Base-by-base conservation (phyloP, 169 alveolate species). In the Cryptosporidium ubiquitum region DNA sequence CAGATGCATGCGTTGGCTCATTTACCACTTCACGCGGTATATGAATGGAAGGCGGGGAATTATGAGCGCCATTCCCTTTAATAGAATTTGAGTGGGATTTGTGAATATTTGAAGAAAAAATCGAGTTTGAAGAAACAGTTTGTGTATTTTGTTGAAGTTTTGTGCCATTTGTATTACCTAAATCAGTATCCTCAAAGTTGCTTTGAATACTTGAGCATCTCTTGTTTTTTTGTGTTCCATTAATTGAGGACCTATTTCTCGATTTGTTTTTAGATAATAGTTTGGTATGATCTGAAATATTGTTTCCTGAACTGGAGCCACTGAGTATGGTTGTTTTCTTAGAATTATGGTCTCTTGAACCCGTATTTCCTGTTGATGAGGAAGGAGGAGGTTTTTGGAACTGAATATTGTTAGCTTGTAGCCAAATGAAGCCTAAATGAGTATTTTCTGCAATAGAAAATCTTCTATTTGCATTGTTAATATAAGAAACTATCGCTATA, bases 1-100 rank as follows among this genome's bases (percentile, higher is more conserved):
- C 89, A 0, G 70, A 44, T 47, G 89, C 89, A 37, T 64, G 42
- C 10, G 89, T 79, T 40, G 89, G 89, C 26, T 79, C 89, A 37
- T 23, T 61, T 33, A 47, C 4, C 20, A 79, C 89, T 40, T 79
- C 89, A 20, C 61, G 55, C 9, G 89, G 89, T 61, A 79, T 29
- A 79, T 79, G 75, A 10, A 79, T 66, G 18, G 89, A 79, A 3
- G 89, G 89, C 10, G 89, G 79, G 7, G 42, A 31, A 6, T 42
- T 64, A 23, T 79, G 89, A 1, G 58, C 55, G 66, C 66, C 66
- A 20, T 20, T 23, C 5, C 18, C 35, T 6, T n/a, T 23, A 26
- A 26, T 55, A 42, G 10, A 42, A 20, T 6, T 10, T 3, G 9
- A 55, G 71, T 20, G 23, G 33, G 42, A 29, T 33, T 4, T n/a